Conservation (phyloP, 345 rosid genomes). For the Hypericum perforatum region DNA sequence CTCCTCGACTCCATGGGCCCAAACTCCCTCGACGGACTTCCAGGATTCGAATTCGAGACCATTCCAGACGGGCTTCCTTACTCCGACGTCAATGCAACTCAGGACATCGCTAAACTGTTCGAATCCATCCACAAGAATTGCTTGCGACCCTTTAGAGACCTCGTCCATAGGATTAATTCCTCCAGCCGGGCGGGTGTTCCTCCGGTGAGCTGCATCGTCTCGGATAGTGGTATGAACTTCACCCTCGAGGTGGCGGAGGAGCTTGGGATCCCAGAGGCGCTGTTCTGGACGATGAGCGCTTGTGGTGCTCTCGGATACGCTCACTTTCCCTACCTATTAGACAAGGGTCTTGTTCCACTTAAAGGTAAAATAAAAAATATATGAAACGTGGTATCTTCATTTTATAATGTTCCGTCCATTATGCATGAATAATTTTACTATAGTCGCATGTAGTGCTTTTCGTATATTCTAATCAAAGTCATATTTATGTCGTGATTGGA, state of each 20-base stretch:
- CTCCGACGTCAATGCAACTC: background rate
- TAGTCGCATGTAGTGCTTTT: no score
- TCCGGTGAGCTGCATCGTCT: background rate
- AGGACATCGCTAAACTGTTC: constrained; percentile 3
- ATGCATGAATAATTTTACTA: no score
- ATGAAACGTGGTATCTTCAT: background rate
- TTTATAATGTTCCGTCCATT: no score
- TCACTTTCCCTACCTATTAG: background rate
- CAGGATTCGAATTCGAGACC: background rate
- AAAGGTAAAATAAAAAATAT: background rate
- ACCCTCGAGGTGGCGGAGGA: constrained; percentile 5
- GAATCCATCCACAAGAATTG: constrained; percentile 4
- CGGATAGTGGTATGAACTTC: constrained; percentile 6
- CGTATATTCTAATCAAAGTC: no score
- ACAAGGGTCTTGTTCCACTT: background rate
- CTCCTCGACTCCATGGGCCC: constrained; percentile 1
- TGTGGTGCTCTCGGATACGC: background rate
- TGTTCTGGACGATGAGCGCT: constrained; percentile 5
- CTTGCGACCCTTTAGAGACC: constrained; percentile 2
- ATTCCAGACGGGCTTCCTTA: background rate
- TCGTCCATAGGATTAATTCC: background rate
- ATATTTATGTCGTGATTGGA: no score
- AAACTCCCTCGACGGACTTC: background rate
- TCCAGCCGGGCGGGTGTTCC: background rate
- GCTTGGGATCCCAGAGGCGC: constrained; percentile 6